phyloP scores from a whole-genome alignment of 179 eudicot species.

The Beta corolliflora region DNA sequence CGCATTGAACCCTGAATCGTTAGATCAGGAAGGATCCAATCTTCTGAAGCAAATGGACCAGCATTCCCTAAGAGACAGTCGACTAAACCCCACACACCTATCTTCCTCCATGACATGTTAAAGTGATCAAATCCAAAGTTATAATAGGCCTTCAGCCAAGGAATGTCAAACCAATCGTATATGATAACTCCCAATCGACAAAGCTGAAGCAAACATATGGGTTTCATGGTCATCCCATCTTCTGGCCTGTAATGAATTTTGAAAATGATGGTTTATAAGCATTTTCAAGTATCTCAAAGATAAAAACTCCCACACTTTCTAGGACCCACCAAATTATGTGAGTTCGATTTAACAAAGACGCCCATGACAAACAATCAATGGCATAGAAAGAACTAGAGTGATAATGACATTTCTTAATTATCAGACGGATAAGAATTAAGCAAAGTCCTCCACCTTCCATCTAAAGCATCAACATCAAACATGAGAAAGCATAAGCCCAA shows the following conservation, averaged over 20 bases:
- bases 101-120: conserved; percentile 81
- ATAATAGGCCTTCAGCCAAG: conserved; percentile 75
- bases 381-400: neutral
- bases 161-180: conserved; percentile 89
- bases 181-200: conserved; percentile 72
- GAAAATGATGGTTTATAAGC: conserved; percentile 10
- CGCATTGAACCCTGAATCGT: conserved; percentile 79
- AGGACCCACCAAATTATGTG: neutral
- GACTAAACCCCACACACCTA: conserved; percentile 70
- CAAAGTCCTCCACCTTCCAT: neutral
- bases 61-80: conserved; percentile 73
- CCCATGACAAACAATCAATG: neutral
- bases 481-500: neutral
- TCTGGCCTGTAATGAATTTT: conserved; percentile 59
- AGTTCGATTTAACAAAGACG: neutral
- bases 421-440: conserved; percentile 5
- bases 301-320: neutral
- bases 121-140: conserved; percentile 96
- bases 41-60: conserved; percentile 91
- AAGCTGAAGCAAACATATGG: conserved; percentile 68
- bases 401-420: conserved; percentile 8
- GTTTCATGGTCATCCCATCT: conserved; percentile 72
- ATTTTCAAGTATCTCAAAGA: neutral
- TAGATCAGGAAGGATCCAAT: conserved; percentile 94
- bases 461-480: neutral